phyloP scores from a whole-genome alignment of 305 asterid species.

The Fraxinus ornus region DNA sequence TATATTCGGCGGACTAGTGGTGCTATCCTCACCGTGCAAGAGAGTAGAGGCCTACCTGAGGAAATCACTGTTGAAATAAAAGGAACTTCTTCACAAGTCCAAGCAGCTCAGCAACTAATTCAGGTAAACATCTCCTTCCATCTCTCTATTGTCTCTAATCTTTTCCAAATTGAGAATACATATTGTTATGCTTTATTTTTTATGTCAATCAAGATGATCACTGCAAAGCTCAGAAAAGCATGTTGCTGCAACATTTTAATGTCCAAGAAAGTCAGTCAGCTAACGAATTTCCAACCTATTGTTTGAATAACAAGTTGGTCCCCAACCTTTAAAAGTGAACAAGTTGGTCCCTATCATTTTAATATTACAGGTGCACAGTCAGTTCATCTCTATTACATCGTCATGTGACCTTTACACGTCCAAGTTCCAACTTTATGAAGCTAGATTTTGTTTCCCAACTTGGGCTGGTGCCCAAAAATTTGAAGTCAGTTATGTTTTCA shows the following conservation, averaged over 20 bases:
- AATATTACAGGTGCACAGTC: neutral
- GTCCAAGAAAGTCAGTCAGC: neutral
- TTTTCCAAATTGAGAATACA: neutral
- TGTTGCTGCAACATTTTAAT: neutral
- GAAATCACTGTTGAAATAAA: slow-evolving; percentile 89
- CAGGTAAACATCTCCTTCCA: slow-evolving; percentile 43
- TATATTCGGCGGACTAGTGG: slow-evolving; percentile 82
- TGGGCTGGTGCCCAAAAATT: neutral
- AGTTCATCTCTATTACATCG: neutral
- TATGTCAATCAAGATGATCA: neutral
- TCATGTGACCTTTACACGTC: neutral
- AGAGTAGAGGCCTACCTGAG: slow-evolving; percentile 65
- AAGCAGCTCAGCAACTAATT: slow-evolving; percentile 78
- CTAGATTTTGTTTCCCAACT: neutral
- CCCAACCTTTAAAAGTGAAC: neutral
- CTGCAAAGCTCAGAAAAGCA: neutral
- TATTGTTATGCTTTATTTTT: neutral
- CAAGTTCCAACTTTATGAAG: neutral
- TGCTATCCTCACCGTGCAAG: slow-evolving; percentile 82
- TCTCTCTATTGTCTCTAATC: neutral
- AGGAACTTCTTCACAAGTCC: slow-evolving; percentile 80
- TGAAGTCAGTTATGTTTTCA: neutral
- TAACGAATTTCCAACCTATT: neutral
- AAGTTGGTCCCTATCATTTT: neutral
- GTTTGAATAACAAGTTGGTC: neutral